phyloP scores from a whole-genome alignment of 2,329 filamentous ascomycete species.

The Alternaria angustiovoidea region DNA sequence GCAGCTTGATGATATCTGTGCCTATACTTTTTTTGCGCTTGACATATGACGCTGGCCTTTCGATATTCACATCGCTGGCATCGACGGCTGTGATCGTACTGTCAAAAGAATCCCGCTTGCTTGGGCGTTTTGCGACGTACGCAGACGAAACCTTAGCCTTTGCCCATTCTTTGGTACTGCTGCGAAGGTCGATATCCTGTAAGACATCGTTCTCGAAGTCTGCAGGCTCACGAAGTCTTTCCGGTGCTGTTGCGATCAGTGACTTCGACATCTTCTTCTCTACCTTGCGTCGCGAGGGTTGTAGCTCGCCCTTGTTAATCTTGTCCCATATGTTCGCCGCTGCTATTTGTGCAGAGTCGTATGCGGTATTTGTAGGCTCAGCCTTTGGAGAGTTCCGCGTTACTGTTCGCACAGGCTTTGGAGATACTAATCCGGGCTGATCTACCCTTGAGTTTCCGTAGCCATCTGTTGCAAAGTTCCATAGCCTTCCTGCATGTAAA shows the following conservation, averaged over 20 bases:
- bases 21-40: not conserved
- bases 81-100: not conserved
- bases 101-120: not conserved
- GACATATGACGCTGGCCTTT: not conserved
- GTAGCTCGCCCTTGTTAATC: not conserved
- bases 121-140: not conserved
- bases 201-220: not conserved
- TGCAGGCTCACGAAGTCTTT: not conserved
- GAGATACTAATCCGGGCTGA: not conserved
- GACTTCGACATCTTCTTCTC: not conserved
- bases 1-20: not conserved
- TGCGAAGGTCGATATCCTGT: not conserved
- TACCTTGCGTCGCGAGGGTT: not conserved
- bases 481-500: not conserved
- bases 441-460: not conserved
- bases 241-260: not conserved
- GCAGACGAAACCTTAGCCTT: not conserved
- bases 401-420: not conserved
- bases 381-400: not conserved
- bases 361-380: not conserved
- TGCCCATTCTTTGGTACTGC: not conserved
- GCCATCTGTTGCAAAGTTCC: not conserved
- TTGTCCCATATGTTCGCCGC: not conserved
- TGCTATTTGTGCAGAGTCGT: not conserved
- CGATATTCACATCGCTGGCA: not conserved